phyloP scores from a whole-genome alignment of 202 grass and related monocot genomes.

The Carex sylvatica region DNA sequence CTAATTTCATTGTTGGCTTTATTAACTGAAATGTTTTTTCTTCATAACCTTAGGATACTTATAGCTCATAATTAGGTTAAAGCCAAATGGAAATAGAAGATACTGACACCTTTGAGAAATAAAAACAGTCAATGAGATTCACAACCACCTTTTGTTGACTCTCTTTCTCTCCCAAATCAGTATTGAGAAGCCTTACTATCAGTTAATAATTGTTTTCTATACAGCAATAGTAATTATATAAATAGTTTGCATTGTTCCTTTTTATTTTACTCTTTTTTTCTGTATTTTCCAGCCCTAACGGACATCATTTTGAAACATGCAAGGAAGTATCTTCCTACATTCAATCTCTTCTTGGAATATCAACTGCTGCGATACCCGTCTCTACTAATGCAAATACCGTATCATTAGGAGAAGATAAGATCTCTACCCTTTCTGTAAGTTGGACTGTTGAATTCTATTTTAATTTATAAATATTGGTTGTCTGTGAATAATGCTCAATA shows the following conservation, averaged over 20 bases:
- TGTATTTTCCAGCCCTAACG: slow-evolving; percentile 67
- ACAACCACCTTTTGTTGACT: background rate
- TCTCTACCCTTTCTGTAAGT: slow-evolving; percentile 62
- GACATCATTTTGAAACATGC: slow-evolving; percentile 67
- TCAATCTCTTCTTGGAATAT: slow-evolving; percentile 85
- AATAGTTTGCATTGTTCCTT: background rate
- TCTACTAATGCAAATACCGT: slow-evolving; percentile 36
- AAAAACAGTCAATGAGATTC: background rate
- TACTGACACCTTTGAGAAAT: slow-evolving; percentile 5
- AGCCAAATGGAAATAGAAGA: background rate
- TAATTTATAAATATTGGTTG: background rate
- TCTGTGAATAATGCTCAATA: background rate
- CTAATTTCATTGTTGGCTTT: background rate
- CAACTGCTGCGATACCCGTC: slow-evolving; percentile 29
- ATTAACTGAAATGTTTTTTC: background rate
- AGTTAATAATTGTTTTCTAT: background rate
- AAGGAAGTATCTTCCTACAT: slow-evolving; percentile 83
- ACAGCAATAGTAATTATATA: background rate
- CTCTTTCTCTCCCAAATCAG: background rate
- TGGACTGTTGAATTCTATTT: slow-evolving; percentile 18
- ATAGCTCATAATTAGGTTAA: background rate
- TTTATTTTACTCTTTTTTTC: background rate
- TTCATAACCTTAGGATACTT: background rate
- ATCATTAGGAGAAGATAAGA: slow-evolving; percentile 22
- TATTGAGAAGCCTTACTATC: background rate